Conservation (phyloP, 2,329 filamentous ascomycete genomes). For the Cadophora gregata region DNA sequence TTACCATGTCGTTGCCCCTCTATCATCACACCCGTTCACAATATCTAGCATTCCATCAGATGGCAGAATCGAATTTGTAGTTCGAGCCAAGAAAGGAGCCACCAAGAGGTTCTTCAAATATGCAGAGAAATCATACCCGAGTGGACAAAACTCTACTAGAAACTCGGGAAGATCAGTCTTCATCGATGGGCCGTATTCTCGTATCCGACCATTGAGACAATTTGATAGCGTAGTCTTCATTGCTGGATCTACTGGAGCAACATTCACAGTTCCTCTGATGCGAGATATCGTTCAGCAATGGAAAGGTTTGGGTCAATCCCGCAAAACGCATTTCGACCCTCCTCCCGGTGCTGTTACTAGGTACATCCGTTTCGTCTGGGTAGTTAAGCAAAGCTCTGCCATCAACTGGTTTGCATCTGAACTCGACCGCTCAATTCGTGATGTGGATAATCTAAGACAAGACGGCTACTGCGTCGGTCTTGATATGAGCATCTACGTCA, state of each 20-base stretch:
- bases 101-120: constrained; percentile 57
- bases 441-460: constrained; percentile 49
- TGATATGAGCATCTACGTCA: constrained; percentile 45
- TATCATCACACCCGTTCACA: constrained; percentile 70
- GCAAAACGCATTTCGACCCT: constrained; percentile 6
- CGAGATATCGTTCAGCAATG: constrained; percentile 64
- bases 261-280: constrained; percentile 91
- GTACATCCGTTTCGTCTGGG: constrained; percentile 61
- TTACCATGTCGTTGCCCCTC: constrained; percentile 59
- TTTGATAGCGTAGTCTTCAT: constrained; percentile 66
- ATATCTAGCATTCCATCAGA: constrained; percentile 63
- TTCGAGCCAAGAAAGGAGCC: constrained; percentile 59
- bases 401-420: constrained; percentile 59
- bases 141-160: constrained; percentile 23
- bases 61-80: constrained; percentile 60
- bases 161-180: constrained; percentile 48
- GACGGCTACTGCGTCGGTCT: constrained; percentile 40
- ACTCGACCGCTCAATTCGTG: constrained; percentile 51
- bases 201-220: constrained; percentile 57
- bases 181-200: constrained; percentile 61
- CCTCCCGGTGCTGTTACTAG: constrained; percentile 50
- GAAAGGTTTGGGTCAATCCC: constrained; percentile 35
- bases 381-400: constrained; percentile 59
- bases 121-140: constrained; percentile 50
- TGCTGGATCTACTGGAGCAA: constrained; percentile 64